Evolutionary conservation across 1,284 basidiomycete species (phyloP).

Genomic region (Tilletia walkeri): DNA sequence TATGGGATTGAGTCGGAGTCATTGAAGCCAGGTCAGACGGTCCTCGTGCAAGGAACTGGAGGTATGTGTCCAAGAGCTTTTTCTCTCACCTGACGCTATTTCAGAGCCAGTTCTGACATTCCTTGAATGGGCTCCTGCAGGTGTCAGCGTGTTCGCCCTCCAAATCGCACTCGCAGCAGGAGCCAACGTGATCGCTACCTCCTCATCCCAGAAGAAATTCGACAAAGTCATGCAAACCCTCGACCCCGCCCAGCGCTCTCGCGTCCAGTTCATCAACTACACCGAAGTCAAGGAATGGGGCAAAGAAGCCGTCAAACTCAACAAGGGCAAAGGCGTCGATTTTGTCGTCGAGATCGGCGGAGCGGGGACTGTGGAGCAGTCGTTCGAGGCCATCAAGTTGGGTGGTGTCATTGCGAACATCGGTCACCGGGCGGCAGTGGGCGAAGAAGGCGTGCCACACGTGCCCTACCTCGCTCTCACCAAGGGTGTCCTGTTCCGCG

Average conservation of each 20-base stretch:
- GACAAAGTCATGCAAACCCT: slow-evolving; percentile 45
- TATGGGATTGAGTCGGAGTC: slow-evolving; percentile 58
- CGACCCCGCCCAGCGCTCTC: slow-evolving; percentile 34
- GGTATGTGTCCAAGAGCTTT: too few species aligned
- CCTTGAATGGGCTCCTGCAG: slow-evolving; percentile 65
- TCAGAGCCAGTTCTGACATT: slow-evolving; percentile 59
- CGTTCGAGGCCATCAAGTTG: slow-evolving; percentile 58
- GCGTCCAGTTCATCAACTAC: slow-evolving; percentile 60
- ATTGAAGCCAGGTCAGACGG: slow-evolving; percentile 58
- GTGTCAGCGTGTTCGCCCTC: slow-evolving; percentile 62
- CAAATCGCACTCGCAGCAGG: slow-evolving; percentile 65
- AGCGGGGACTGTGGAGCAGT: slow-evolving; percentile 60
- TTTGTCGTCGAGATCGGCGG: slow-evolving; percentile 65
- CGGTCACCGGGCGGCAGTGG: slow-evolving; percentile 58
- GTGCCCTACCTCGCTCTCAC: slow-evolving; percentile 27
- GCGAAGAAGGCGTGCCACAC: slow-evolving; percentile 28
- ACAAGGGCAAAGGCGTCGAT: slow-evolving; percentile 63
- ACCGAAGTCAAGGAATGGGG: slow-evolving; percentile 64
- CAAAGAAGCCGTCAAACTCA: slow-evolving; percentile 62
- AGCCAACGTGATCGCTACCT: slow-evolving; percentile 65
- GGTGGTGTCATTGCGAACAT: slow-evolving; percentile 63
- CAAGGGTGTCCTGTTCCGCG: slow-evolving; percentile 47
- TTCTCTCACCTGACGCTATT: too few species aligned
- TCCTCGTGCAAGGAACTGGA: slow-evolving; percentile 65
- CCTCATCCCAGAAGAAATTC: slow-evolving; percentile 65